Evolutionary conservation across 1,139 yeast genomes (phyloP).

Genomic region (Protomyces gravidus): DNA sequence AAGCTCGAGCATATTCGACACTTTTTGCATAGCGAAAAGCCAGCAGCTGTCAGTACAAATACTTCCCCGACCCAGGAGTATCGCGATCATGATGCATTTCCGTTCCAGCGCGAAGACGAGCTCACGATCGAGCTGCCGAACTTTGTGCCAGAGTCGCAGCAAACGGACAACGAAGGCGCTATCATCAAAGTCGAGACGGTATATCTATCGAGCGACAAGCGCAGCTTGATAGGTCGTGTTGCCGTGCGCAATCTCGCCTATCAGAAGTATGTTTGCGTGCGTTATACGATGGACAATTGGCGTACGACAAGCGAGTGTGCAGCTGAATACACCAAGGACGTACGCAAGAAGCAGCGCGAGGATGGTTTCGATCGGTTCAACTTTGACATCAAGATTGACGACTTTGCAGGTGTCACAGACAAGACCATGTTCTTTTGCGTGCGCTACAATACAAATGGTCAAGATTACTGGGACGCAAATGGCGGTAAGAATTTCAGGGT

Average conservation of each 20-base stretch:
- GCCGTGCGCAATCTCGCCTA: constrained; percentile 68
- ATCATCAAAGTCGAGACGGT: constrained; percentile 61
- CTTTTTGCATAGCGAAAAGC: constrained; percentile 66
- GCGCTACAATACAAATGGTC: constrained; percentile 49
- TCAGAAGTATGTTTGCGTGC: constrained; percentile 57
- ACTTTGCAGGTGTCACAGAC: constrained; percentile 41
- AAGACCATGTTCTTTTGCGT: constrained; percentile 53
- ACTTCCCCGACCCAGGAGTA: constrained; percentile 51
- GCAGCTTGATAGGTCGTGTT: constrained; percentile 61
- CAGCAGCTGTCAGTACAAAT: constrained; percentile 66
- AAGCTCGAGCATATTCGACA: constrained; percentile 62
- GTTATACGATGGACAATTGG: constrained; percentile 73
- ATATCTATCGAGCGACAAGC: constrained; percentile 55
- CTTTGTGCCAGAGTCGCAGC: constrained; percentile 43
- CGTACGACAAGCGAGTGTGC: constrained; percentile 63
- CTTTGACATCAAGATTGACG: constrained; percentile 45
- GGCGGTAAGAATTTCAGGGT: constrained; percentile 55
- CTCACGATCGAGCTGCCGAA: constrained; percentile 56
- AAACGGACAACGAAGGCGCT: constrained; percentile 37
- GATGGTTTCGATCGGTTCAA: constrained; percentile 47
- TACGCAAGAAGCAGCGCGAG: constrained; percentile 43
- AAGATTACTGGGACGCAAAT: constrained; percentile 79
- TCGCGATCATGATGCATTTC: constrained; percentile 33
- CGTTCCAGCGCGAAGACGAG: constrained; percentile 37
- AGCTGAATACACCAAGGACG: constrained; percentile 59